These are phyloP conservation scores for Colletotrichum liaoningense DNA, from an alignment of 2,329 filamentous ascomycete species.

Conservation along the genomic window DNA sequence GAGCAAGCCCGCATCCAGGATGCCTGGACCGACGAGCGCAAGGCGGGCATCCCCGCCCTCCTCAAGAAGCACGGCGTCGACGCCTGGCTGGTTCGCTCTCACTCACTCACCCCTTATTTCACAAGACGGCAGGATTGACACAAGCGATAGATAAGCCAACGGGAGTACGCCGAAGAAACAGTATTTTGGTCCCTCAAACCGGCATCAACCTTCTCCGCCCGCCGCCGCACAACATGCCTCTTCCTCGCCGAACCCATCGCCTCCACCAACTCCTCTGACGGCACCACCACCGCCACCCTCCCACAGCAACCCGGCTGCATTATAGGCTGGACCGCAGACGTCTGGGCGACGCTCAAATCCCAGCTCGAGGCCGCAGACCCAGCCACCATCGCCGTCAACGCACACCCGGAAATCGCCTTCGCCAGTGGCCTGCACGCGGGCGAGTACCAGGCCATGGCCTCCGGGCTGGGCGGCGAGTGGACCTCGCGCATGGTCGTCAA, in stretches of 20 bases:
- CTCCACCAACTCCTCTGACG: conserved; percentile 33
- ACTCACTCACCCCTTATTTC: background rate
- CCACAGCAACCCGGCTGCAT: conserved; percentile 42
- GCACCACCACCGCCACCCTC: conserved; percentile 55
- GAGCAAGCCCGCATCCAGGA: conserved; percentile 57
- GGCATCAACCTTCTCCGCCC: conserved; percentile 58
- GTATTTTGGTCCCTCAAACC: conserved; percentile 63
- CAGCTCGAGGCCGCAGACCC: conserved; percentile 52
- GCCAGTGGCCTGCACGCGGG: conserved; percentile 60
- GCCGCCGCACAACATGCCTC: conserved; percentile 61
- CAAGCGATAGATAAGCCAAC: conserved; percentile 56
- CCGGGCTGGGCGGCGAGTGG: conserved; percentile 53
- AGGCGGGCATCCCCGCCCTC: conserved; percentile 52
- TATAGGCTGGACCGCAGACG: conserved; percentile 38
- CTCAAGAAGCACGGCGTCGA: conserved; percentile 58
- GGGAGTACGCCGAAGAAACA: conserved; percentile 63
- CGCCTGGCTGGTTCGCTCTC: conserved; percentile 56
- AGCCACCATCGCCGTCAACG: conserved; percentile 55
- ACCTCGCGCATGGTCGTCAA: conserved; percentile 51
- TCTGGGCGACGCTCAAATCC: conserved; percentile 53
- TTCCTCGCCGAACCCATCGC: conserved; percentile 53
- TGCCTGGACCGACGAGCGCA: conserved; percentile 56
- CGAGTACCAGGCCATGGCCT: conserved; percentile 50
- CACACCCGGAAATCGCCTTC: conserved; percentile 57
- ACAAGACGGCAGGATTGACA: background rate